Evolutionary conservation across 2,329 filamentous ascomycete genomes (phyloP).

Genomic region (Calonectria crousiana): DNA sequence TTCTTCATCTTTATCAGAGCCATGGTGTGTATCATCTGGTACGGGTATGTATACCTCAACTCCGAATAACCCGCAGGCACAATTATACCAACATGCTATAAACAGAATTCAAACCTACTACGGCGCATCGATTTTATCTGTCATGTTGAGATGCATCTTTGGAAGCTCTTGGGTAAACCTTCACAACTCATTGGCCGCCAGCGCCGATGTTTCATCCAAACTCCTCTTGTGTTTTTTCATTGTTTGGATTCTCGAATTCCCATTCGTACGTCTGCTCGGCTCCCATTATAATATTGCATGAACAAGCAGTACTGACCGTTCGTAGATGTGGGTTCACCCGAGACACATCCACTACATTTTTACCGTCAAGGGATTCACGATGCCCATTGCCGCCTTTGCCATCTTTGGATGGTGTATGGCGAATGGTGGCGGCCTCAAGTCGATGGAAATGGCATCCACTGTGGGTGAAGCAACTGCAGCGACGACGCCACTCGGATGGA

Average conservation of each 20-base stretch:
- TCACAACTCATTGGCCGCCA: conserved; percentile 47
- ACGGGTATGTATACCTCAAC: conserved; percentile 21
- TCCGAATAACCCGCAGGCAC: background rate
- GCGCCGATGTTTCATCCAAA: conserved; percentile 43
- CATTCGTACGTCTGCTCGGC: background rate
- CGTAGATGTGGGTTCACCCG: conserved; percentile 49
- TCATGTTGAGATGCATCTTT: conserved; percentile 49
- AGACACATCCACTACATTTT: conserved; percentile 51
- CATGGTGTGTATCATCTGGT: conserved; percentile 49
- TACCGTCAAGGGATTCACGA: conserved; percentile 50
- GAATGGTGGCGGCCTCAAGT: conserved; percentile 39
- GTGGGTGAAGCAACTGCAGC: conserved; percentile 26
- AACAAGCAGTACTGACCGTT: background rate
- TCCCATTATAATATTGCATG: background rate
- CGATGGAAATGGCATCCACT: conserved; percentile 43
- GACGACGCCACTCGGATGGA: background rate
- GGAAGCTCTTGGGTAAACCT: conserved; percentile 48
- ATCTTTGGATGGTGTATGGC: conserved; percentile 52
- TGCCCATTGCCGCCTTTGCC: conserved; percentile 51
- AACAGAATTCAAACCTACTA: conserved; percentile 15
- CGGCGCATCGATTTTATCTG: conserved; percentile 27
- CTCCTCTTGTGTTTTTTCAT: background rate
- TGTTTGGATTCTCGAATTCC: background rate
- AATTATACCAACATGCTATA: background rate
- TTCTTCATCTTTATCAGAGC: conserved; percentile 50